Percentiles rank a stretch among this genome's conserved stretches.
phyloP scores from a whole-genome alignment of 2,329 filamentous ascomycete species.

The Venturia asperata region DNA sequence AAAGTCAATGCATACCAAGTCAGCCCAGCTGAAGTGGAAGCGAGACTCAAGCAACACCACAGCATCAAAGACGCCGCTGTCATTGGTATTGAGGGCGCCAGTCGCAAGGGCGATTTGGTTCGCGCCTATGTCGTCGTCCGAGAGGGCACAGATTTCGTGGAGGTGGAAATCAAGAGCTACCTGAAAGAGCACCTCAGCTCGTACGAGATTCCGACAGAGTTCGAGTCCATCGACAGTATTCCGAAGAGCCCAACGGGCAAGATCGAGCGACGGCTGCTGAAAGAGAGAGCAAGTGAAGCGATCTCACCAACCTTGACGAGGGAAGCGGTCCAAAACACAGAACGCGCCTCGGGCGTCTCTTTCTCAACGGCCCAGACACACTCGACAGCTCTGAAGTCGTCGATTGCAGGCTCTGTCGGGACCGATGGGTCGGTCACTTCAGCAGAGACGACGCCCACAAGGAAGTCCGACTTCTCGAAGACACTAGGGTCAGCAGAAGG shows the following conservation, averaged over 20 bases:
- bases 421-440: not conserved
- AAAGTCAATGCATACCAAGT: slow-evolving; percentile 20
- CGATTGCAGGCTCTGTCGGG: not conserved
- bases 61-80: slow-evolving; percentile 20
- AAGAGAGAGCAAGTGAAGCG: slow-evolving; percentile 17
- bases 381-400: not conserved
- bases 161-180: slow-evolving; percentile 19
- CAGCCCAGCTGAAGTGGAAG: slow-evolving; percentile 18
- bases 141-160: slow-evolving; percentile 5
- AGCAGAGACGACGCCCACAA: not conserved
- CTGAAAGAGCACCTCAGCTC: slow-evolving; percentile 12
- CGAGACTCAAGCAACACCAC: slow-evolving; percentile 18
- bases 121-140: slow-evolving; percentile 19
- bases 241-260: slow-evolving; percentile 23
- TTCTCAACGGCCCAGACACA: not conserved
- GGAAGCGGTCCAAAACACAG: not conserved
- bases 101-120: slow-evolving; percentile 18
- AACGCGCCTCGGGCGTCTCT: not conserved
- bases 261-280: slow-evolving; percentile 20
- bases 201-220: slow-evolving; percentile 21
- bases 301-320: not conserved
- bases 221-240: slow-evolving; percentile 20
- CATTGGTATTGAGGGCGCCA: slow-evolving; percentile 15
- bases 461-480: not conserved
- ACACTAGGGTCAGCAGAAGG: not conserved